Evolutionary conservation across 805 yeast genomes (phyloP).

Genomic region (Candida taoyuanica): DNA sequence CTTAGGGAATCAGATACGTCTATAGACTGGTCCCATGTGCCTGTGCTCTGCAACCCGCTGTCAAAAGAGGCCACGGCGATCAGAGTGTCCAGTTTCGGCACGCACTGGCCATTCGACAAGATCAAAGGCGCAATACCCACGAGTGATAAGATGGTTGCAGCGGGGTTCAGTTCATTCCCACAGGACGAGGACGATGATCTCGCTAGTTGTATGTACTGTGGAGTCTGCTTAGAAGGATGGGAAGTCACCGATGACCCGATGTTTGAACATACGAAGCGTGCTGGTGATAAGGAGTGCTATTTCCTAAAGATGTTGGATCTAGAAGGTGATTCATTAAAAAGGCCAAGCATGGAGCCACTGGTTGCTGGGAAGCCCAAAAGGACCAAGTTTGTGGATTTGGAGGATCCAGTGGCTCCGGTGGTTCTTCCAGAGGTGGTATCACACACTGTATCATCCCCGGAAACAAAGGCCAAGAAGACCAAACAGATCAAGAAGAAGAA

Average conservation of each 20-base stretch:
- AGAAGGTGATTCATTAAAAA: too few relatives aligned
- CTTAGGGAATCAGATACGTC: constrained; percentile 16
- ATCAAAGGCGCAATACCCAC: constrained; percentile 37
- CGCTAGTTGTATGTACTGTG: constrained; percentile 62
- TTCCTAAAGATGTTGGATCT: constrained; percentile 19
- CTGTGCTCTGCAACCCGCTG: constrained; percentile 33
- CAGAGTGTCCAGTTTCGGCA: constrained; percentile 38
- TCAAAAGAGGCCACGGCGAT: constrained; percentile 28
- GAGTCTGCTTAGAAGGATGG: constrained; percentile 67
- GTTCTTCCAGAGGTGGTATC: too few relatives aligned
- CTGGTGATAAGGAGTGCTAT: constrained; percentile 35
- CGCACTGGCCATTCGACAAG: constrained; percentile 43
- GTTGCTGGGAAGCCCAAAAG: constrained; percentile 1
- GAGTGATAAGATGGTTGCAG: constrained; percentile 41
- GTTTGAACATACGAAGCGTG: constrained; percentile 47
- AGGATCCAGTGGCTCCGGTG: not conserved
- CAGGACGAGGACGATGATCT: constrained; percentile 44
- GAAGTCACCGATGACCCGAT: constrained; percentile 58
- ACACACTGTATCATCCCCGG: too few relatives aligned
- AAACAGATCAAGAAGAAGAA: constrained; percentile 2
- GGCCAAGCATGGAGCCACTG: not conserved
- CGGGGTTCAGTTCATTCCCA: constrained; percentile 64
- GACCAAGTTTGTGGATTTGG: constrained; percentile 5
- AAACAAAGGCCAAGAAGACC: constrained; percentile 1
- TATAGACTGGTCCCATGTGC: constrained; percentile 18